These are phyloP conservation scores for Erythrobasidium yunnanense DNA, from an alignment of 768 basidiomycete genomes.

Conservation along the genomic window DNA sequence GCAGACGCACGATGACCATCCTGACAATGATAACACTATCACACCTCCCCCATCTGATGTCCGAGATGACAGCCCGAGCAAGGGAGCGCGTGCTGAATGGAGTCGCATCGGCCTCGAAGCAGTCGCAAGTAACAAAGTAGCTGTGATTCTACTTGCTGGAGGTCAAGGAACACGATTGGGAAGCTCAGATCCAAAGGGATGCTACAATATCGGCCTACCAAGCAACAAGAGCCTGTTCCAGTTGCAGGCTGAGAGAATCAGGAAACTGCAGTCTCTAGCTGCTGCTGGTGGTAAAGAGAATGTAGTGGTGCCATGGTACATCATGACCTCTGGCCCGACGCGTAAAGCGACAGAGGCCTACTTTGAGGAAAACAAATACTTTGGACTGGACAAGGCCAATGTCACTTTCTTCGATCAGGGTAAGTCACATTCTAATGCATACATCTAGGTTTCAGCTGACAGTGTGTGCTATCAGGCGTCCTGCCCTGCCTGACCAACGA, in stretches of 20 bases:
- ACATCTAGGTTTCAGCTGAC: no score
- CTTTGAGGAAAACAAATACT: slow-evolving; percentile 65
- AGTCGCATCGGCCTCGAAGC: slow-evolving; percentile 65
- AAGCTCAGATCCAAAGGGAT: slow-evolving; percentile 85
- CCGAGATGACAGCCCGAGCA: no score
- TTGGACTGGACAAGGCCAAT: slow-evolving; percentile 67
- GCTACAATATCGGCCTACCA: slow-evolving; percentile 91
- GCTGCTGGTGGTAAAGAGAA: slow-evolving; percentile 43
- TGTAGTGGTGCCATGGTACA: slow-evolving; percentile 79
- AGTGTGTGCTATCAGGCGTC: no score
- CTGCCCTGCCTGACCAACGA: slow-evolving; percentile 89
- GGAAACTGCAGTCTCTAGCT: slow-evolving; percentile 59
- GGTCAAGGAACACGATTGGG: slow-evolving; percentile 94
- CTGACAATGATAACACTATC: no score
- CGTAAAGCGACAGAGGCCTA: slow-evolving; percentile 71
- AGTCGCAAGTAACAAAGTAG: slow-evolving; percentile 69
- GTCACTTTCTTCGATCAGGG: slow-evolving; percentile 96
- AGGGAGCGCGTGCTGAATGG: no score
- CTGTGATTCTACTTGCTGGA: slow-evolving; percentile 94
- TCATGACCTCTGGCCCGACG: slow-evolving; percentile 98
- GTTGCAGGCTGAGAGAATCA: slow-evolving; percentile 92
- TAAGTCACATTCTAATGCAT: slow-evolving; percentile 44
- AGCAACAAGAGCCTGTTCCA: slow-evolving; percentile 91
- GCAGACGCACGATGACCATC: no score
- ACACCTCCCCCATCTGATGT: no score